Percentiles rank a stretch among this genome's conserved stretches.
phyloP scores from a whole-genome alignment of 2,329 filamentous ascomycete genomes.

The Calonectria multiphialidica region DNA sequence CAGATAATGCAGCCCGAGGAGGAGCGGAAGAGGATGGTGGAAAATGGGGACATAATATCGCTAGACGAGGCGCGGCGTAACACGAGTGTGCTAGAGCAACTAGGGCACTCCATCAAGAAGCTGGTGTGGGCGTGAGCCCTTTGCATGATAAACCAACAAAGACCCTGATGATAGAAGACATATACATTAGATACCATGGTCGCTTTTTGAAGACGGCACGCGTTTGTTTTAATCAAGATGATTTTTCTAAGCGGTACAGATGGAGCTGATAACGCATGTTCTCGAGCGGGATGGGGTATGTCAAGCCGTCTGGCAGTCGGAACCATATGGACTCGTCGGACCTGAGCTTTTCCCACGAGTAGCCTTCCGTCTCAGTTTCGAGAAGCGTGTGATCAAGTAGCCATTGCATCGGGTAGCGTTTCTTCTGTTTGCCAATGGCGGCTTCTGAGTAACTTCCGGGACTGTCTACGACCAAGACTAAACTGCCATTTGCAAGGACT shows the following conservation, averaged over 20 bases:
- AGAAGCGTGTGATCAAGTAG: conserved; percentile 86
- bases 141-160: conserved; percentile 27
- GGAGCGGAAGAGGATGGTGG: conserved; percentile 61
- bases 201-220: conserved; percentile 18
- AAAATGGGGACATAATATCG: conserved; percentile 81
- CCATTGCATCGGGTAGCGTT: conserved; percentile 93
- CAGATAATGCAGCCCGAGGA: conserved; percentile 57
- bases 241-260: conserved; percentile 69
- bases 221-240: conserved; percentile 26
- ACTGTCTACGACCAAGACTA: conserved; percentile 90
- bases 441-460: conserved; percentile 94
- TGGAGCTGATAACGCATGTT: conserved; percentile 97
- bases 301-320: conserved; percentile 73
- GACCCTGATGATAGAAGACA: conserved; percentile 25
- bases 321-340: conserved; percentile 89
- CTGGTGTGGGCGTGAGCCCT: conserved; percentile 79
- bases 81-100: conserved; percentile 86
- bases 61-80: conserved; percentile 87
- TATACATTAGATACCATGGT: conserved; percentile 34
- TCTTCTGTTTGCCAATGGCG: conserved; percentile 71
- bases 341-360: conserved; percentile 79
- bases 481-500: conserved; percentile 66
- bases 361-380: conserved; percentile 50
- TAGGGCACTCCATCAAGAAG: conserved; percentile 93
- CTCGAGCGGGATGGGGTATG: conserved; percentile 88